Evolutionary conservation across 2,329 filamentous ascomycete genomes (phyloP), one percentile per base, ranked within the genome.

Genomic region (Aspergillus sp.): DNA sequence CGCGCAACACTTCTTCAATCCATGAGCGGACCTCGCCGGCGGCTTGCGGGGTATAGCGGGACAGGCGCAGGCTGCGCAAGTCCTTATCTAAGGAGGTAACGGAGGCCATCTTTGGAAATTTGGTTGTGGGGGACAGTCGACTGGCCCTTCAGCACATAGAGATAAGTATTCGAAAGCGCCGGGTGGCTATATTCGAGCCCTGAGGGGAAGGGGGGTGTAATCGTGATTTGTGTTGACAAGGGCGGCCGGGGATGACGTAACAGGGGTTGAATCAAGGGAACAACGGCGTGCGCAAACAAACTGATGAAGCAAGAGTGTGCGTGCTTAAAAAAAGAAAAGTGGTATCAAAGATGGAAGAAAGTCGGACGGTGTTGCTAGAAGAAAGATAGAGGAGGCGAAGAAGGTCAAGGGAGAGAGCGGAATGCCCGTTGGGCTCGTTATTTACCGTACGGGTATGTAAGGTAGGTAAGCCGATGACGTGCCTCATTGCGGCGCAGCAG

Each of bases 61-160:
- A 90, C 69, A 96, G 82, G 76, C 95, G 93, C 83, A 98, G 77
- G 74, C 88, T 92, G 82, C 91, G 90, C 86, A 99, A 83, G 80
- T 99, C 95, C 76, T 93, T 93, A 78, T 98, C 95, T 60, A 99
- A 82, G 62, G 91, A 96, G 63, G 91, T 85, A 33, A 98, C 93
- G 40, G 93, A 96, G 67, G 93, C 93, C 93, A 98, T 98, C 64
- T 51, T 73, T 60, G 39, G 20, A 33, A 30, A 45, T 47, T 39
- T 20, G 30, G 40, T 40, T 41, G 37, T 48, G 40, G 45, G 27
- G 34, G 17, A 39, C 40, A 50, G 45, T 56, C 46, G 46, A 34
- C 48, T 12, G 51, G 37, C 17, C 9, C 17, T 39, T 11, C 20
- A 27, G 24, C 22, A 37, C 54, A 62, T 64, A 48, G 27, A 56